Evolutionary conservation across 2,329 filamentous ascomycete genomes (phyloP).

Genomic region (Trichophyton simii): DNA sequence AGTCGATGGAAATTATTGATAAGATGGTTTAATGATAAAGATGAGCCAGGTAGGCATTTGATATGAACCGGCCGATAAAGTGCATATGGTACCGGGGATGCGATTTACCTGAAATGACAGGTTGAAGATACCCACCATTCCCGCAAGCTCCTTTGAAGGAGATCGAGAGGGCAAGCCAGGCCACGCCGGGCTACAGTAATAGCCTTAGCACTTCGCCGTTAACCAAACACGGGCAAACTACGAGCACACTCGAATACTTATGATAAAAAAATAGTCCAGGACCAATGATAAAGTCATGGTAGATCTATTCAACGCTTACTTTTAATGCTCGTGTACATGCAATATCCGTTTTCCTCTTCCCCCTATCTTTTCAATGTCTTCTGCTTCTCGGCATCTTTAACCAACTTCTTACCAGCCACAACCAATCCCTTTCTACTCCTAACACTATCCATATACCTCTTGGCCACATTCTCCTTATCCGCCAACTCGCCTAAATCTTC

Average conservation of each 20-base stretch:
- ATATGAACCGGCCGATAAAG: no score
- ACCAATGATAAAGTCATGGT: not conserved
- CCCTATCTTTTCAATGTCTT: slow-evolving; percentile 52
- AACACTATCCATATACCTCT: slow-evolving; percentile 87
- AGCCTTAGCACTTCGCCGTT: not conserved
- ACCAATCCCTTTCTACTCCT: slow-evolving; percentile 75
- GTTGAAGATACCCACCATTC: no score
- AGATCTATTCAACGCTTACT: not conserved
- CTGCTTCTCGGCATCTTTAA: slow-evolving; percentile 87
- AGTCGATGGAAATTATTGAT: not conserved
- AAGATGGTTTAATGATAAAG: no score
- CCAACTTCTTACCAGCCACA: slow-evolving; percentile 59
- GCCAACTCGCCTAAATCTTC: slow-evolving; percentile 92
- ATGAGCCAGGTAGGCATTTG: no score
- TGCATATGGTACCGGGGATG: no score
- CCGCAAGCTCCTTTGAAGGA: no score
- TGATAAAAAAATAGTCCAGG: not conserved
- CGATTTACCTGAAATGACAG: no score
- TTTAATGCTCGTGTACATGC: not conserved
- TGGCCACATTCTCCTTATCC: slow-evolving; percentile 90
- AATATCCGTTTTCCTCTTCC: slow-evolving; percentile 5
- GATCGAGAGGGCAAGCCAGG: no score
- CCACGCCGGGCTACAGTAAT: no score
- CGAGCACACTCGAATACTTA: not conserved
- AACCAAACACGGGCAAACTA: not conserved